A percentile compares a stretch with the other conserved stretches of the same genome.
phyloP scores from a whole-genome alignment of 768 basidiomycete genomes.

The Saitozyma sp. region DNA sequence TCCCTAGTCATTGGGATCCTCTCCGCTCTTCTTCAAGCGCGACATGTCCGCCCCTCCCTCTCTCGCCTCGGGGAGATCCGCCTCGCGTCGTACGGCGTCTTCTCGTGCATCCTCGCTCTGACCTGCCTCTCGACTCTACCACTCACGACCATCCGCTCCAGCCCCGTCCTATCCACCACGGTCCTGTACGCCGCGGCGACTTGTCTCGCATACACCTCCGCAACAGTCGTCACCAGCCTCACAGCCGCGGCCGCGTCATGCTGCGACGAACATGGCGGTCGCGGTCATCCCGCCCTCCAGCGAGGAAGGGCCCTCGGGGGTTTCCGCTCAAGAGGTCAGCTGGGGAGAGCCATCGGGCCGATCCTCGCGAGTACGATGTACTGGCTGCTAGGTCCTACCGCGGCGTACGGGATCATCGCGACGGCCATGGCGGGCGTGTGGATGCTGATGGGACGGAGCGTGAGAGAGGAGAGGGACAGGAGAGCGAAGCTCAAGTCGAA shows the following conservation, averaged over 20 bases:
- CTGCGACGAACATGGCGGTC: conserved; percentile 64
- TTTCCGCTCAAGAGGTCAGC: conserved; percentile 82
- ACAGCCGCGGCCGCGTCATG: conserved; percentile 88
- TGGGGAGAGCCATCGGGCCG: conserved; percentile 90
- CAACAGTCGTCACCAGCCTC: conserved; percentile 90
- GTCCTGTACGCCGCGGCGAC: conserved; percentile 64
- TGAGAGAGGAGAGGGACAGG: conserved; percentile 18
- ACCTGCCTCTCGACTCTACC: conserved; percentile 72
- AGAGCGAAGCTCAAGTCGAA: background rate
- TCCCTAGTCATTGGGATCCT: conserved; percentile 76
- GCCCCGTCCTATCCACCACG: conserved; percentile 53
- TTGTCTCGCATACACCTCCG: conserved; percentile 88
- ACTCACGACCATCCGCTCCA: conserved; percentile 58
- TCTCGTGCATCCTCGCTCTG: conserved; percentile 70
- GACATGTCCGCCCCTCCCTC: conserved; percentile 82
- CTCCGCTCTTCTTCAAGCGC: conserved; percentile 86
- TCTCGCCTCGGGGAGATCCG: conserved; percentile 72
- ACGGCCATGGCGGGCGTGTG: conserved; percentile 25
- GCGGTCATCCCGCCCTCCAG: conserved; percentile 63
- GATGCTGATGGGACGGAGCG: conserved; percentile 12
- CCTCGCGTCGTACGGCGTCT: conserved; percentile 80
- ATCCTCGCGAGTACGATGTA: conserved; percentile 65
- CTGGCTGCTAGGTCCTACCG: conserved; percentile 48
- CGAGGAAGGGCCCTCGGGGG: conserved; percentile 81
- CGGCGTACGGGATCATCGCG: conserved; percentile 42